phyloP scores from a whole-genome alignment of 345 rosid genomes.

The Eucalyptus fibrosa region DNA sequence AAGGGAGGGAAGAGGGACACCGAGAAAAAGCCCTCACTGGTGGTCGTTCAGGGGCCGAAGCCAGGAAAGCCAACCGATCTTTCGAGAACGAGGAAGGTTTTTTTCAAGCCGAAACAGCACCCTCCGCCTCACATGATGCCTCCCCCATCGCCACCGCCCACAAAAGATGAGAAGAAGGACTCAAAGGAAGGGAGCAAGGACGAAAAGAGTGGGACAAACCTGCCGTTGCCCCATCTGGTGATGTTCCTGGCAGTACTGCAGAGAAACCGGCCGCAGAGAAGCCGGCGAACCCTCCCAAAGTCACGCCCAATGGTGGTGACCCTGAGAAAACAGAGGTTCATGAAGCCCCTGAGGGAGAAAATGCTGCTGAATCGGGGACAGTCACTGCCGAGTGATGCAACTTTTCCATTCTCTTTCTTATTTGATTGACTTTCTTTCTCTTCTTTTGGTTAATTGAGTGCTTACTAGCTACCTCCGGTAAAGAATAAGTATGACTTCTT shows the following conservation, averaged over 20 bases:
- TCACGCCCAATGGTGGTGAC: neutral
- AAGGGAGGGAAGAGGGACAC: too few species aligned
- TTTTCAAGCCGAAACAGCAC: too few species aligned
- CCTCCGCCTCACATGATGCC: too few species aligned
- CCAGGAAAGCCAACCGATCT: too few species aligned
- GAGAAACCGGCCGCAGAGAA: neutral
- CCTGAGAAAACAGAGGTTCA: constrained; percentile 9
- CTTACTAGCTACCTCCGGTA: neutral
- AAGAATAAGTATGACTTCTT: neutral
- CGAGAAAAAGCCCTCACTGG: too few species aligned
- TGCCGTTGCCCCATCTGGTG: neutral
- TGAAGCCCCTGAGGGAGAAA: constrained; percentile 11
- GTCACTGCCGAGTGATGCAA: neutral
- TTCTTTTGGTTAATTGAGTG: neutral
- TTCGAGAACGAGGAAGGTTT: too few species aligned
- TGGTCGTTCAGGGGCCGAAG: too few species aligned
- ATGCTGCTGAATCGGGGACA: constrained; percentile 5
- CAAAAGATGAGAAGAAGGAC: neutral
- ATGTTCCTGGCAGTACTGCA: neutral
- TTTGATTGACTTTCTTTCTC: neutral
- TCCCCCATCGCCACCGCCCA: too few species aligned
- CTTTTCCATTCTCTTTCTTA: neutral
- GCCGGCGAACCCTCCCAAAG: constrained; percentile 19
- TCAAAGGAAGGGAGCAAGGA: constrained; percentile 19
- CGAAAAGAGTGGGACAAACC: constrained; percentile 5